Base-by-base conservation (phyloP, 2,329 filamentous ascomycete species). In the Xylaria multiplex region DNA sequence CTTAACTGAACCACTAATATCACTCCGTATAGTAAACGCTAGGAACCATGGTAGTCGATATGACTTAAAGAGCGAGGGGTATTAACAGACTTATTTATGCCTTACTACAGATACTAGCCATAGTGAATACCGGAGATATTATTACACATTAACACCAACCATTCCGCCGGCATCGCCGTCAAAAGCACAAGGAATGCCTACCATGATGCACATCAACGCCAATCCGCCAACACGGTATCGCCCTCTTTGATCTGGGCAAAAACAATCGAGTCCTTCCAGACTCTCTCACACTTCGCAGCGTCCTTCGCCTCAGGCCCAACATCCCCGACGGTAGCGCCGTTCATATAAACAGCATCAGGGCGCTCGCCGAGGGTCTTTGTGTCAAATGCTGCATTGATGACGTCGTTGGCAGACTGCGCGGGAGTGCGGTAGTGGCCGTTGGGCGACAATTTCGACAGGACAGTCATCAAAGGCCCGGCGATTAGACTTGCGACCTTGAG, bases 261-360 rank as follows among this genome's bases (percentile, higher is more conserved):
- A 1, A 61, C 56, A 53, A 79, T 52, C 50, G 67, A 76, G n/a
- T 77, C 72, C 32, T 50, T 66, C 77, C 78, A 80, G 6, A 79
- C 53, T 45, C 54, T 59, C 46, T 66, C 66, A 14, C 69, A 69
- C 66, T 78, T 78, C 40, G 32, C 50, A 4, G 62, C 68, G 49
- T 79, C 75, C 62, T 68, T 72, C 2, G 75, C 71, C 67, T 78
- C 76, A 0, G 64, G 56, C 6, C 71, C 68, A 11, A 62, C 65
- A 2, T 71, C 69, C 2, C 45, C 32, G 24, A 68, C 50, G 11
- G 59, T 62, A 7, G 42, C 46, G 1, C 78, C 77, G 62, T 79
- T 66, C 22, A 79, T 61, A 62, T 79, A 78, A 11, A 76, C 14
- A n/a, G 67, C 77, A 49, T 79, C 77, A n/a, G 75, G 76, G 22